phyloP scores from a whole-genome alignment of 1,284 basidiomycete genomes.

The Marasmius sp. region DNA sequence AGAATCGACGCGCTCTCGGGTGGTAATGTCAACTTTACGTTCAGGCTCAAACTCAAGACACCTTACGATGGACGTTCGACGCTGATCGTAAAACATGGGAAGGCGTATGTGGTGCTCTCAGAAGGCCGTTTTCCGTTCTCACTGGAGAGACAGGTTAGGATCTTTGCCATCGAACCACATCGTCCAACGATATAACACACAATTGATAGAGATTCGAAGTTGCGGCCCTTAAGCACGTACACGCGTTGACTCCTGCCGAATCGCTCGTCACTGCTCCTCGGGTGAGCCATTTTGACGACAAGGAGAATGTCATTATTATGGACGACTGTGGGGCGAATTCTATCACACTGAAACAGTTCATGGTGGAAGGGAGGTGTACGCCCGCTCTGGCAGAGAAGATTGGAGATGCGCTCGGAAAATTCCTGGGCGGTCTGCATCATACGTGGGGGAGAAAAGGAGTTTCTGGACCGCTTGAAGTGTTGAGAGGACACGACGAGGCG shows the following conservation, averaged over 20 bases:
- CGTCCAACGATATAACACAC: too few relatives aligned
- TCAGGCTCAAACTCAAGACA: constrained; percentile 41
- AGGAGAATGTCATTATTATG: constrained; percentile 54
- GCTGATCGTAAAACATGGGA: constrained; percentile 57
- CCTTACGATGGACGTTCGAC: constrained; percentile 41
- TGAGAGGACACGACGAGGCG: constrained; percentile 41
- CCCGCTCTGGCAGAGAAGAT: constrained; percentile 38
- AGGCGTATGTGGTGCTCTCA: constrained; percentile 35
- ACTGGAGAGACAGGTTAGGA: constrained; percentile 52
- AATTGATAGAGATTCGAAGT: constrained; percentile 46
- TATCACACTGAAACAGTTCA: constrained; percentile 47
- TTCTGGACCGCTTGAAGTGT: constrained; percentile 29
- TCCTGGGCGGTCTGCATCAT: constrained; percentile 47
- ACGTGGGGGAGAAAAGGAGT: constrained; percentile 33
- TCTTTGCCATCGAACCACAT: background rate
- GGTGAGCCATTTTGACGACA: constrained; percentile 49
- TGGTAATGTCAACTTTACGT: constrained; percentile 54
- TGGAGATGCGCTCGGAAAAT: constrained; percentile 50
- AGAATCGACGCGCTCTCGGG: constrained; percentile 41
- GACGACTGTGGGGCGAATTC: constrained; percentile 50
- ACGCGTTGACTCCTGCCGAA: constrained; percentile 28
- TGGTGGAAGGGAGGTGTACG: constrained; percentile 38
- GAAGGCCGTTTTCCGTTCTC: constrained; percentile 35
- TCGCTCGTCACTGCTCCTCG: constrained; percentile 45
- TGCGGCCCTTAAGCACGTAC: constrained; percentile 43